Evolutionary conservation across 2,329 filamentous ascomycete genomes (phyloP).

Genomic region (Colletotrichum incanum): DNA sequence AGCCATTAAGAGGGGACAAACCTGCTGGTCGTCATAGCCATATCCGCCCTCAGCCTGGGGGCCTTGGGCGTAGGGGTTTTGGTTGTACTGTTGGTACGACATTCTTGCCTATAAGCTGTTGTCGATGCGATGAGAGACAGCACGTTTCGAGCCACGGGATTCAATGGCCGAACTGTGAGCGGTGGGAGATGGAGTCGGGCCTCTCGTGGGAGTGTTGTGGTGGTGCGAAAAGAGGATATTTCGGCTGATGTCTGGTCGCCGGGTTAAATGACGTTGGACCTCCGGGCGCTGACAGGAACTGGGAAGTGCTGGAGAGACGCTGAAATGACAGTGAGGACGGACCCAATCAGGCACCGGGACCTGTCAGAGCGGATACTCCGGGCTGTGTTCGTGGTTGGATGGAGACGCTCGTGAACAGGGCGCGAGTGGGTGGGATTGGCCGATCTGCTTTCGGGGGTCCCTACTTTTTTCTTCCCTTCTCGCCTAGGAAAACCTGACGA

Average conservation of each 20-base stretch:
- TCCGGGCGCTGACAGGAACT: conserved; percentile 38
- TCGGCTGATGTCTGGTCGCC: conserved; percentile 40
- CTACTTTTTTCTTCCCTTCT: conserved; percentile 13
- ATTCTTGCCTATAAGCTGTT: conserved; percentile 56
- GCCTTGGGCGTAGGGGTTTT: conserved; percentile 75
- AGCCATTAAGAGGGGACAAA: conserved; percentile 50
- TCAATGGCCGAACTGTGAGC: not conserved
- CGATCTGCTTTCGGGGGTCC: conserved; percentile 42
- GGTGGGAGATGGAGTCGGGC: not conserved
- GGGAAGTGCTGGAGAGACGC: conserved; percentile 40
- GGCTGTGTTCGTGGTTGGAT: conserved; percentile 41
- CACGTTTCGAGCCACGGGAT: conserved; percentile 5
- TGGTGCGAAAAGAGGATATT: conserved; percentile 36
- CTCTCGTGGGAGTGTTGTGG: conserved; percentile 30
- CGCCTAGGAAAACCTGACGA: not conserved
- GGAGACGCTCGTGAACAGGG: conserved; percentile 31
- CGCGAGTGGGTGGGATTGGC: conserved; percentile 35
- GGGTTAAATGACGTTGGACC: conserved; percentile 43
- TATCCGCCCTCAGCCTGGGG: conserved; percentile 64
- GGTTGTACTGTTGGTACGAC: conserved; percentile 75
- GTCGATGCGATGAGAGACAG: conserved; percentile 18
- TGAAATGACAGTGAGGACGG: conserved; percentile 40
- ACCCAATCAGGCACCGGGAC: conserved; percentile 42
- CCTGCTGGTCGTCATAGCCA: conserved; percentile 57
- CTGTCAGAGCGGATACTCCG: conserved; percentile 42